phyloP scores from a whole-genome alignment of 768 basidiomycete species.

The Hydnum rufescens region DNA sequence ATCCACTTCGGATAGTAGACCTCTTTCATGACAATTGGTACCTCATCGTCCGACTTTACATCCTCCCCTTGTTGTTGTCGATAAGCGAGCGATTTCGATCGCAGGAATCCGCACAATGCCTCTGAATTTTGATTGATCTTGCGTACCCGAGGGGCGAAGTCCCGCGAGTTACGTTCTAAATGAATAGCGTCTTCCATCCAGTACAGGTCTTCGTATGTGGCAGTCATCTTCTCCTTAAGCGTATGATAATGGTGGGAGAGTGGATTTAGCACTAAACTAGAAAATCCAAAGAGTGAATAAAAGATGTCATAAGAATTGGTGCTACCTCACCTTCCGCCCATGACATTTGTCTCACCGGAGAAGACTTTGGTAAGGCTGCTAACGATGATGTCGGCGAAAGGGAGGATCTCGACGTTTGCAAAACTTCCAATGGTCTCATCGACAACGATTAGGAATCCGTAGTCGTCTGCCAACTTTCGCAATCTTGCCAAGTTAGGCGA shows the following conservation, averaged over 20 bases:
- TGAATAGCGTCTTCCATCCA: constrained; percentile 84
- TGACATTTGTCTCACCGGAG: constrained; percentile 84
- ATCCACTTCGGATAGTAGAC: constrained; percentile 82
- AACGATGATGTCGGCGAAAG: constrained; percentile 73
- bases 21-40: constrained; percentile 37
- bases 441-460: constrained; percentile 71
- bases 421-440: constrained; percentile 95
- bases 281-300: not conserved
- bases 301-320: not conserved
- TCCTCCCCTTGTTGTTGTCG: constrained; percentile 15
- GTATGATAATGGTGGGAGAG: constrained; percentile 41
- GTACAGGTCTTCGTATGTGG: constrained; percentile 64
- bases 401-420: constrained; percentile 76
- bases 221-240: constrained; percentile 39
- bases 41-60: not conserved
- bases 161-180: constrained; percentile 96
- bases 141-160: constrained; percentile 58
- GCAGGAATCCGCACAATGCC: constrained; percentile 61
- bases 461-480: constrained; percentile 63
- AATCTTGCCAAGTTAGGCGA: constrained; percentile 59
- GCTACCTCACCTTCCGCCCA: constrained; percentile 76
- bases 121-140: constrained; percentile 69
- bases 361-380: constrained; percentile 90
- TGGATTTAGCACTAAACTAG: constrained; percentile 77
- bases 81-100: constrained; percentile 20